Evolutionary conservation across 2,329 filamentous ascomycete genomes (phyloP).

Genomic region (Immersiporthe knoxdaviesiana): DNA sequence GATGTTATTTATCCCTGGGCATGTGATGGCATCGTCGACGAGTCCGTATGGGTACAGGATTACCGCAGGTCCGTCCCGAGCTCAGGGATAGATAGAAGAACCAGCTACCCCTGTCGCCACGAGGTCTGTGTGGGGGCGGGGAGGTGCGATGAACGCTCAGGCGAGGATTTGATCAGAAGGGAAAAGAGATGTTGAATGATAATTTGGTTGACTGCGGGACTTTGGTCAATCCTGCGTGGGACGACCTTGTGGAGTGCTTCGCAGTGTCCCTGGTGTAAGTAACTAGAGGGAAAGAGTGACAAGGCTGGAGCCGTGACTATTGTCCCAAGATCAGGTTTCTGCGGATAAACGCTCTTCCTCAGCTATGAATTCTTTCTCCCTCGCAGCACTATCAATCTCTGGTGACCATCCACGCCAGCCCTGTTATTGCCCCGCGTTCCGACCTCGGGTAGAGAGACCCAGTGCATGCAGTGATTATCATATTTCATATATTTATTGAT

Average conservation of each 20-base stretch:
- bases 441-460: background rate
- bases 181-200: background rate
- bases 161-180: background rate
- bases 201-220: background rate
- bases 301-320: background rate
- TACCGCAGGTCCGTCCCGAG: background rate
- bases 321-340: background rate
- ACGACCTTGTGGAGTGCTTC: background rate
- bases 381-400: background rate
- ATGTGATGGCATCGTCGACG: background rate
- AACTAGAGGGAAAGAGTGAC: background rate
- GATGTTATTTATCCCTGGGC: background rate
- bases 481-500: too few species aligned
- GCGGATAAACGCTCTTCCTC: background rate
- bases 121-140: conserved; percentile 1
- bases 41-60: too few species aligned
- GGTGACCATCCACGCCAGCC: background rate
- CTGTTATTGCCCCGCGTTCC: conserved; percentile 12
- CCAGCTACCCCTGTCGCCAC: conserved; percentile 18
- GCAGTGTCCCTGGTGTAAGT: background rate
- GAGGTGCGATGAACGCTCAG: conserved; percentile 21
- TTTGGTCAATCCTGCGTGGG: too few species aligned
- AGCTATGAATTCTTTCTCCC: too few species aligned
- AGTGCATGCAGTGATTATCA: too few species aligned
- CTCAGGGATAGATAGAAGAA: background rate